Conservation (phyloP, 2,329 filamentous ascomycete species). For the Aspergillus fijiensis region DNA sequence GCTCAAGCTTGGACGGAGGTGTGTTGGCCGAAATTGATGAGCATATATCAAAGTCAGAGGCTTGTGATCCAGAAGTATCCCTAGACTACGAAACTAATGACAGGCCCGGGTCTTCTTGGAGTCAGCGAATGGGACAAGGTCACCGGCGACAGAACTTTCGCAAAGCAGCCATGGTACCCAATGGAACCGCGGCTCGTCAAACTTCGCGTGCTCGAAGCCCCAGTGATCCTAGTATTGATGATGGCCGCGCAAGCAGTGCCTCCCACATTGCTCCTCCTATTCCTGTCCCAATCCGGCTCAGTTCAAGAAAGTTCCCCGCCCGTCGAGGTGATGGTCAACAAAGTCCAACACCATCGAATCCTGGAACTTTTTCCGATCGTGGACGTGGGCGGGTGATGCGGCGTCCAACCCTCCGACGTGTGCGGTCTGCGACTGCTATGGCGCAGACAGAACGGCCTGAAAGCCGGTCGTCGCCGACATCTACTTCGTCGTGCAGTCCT, state of each 20-base stretch:
- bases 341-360: slow-evolving; percentile 67
- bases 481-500: slow-evolving; percentile 65
- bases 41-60: slow-evolving; percentile 33
- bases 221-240: slow-evolving; percentile 46
- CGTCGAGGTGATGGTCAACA: slow-evolving; percentile 72
- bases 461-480: slow-evolving; percentile 53
- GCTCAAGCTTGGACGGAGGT: slow-evolving; percentile 34
- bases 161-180: slow-evolving; percentile 77
- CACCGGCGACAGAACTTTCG: slow-evolving; percentile 64
- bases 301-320: slow-evolving; percentile 72
- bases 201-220: slow-evolving; percentile 56
- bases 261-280: slow-evolving; percentile 67
- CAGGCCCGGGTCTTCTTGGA: slow-evolving; percentile 14
- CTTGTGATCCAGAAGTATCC: slow-evolving; percentile 23
- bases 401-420: slow-evolving; percentile 70
- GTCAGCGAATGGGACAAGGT: slow-evolving; percentile 41
- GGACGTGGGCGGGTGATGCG: slow-evolving; percentile 56
- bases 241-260: slow-evolving; percentile 35
- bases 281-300: slow-evolving; percentile 85
- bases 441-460: slow-evolving; percentile 52
- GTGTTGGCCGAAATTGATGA: slow-evolving; percentile 41
- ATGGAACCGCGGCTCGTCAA: slow-evolving; percentile 70
- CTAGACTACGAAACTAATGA: slow-evolving; percentile 10
- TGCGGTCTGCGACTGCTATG: slow-evolving; percentile 76
- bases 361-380: slow-evolving; percentile 56